Percentiles rank a stretch among this genome's conserved stretches.
These are phyloP conservation scores for Streptanthus diversifolius DNA, from an alignment of 345 rosid species.

Conservation along the genomic window DNA sequence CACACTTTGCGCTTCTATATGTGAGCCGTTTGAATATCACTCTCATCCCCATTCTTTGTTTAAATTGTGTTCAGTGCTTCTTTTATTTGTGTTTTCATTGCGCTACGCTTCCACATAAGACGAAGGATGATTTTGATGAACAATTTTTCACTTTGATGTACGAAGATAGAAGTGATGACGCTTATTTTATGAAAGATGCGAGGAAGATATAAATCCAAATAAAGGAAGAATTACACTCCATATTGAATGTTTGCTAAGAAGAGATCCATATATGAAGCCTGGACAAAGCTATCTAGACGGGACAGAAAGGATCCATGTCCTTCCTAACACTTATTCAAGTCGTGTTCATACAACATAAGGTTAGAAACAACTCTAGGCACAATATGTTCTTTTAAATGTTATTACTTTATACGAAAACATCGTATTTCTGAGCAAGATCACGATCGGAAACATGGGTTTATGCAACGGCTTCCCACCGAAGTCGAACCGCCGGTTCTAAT, in stretches of 20 bases:
- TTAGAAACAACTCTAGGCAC: no score
- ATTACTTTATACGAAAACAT: no score
- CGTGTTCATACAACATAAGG: neutral
- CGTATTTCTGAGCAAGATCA: no score
- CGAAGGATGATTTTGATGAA: accelerated
- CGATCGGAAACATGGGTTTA: no score
- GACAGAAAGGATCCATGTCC: neutral
- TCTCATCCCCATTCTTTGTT: neutral
- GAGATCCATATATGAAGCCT: neutral
- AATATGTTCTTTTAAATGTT: no score
- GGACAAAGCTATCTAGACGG: neutral
- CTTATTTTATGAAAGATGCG: neutral
- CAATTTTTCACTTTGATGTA: neutral
- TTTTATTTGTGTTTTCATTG: constrained; percentile 2
- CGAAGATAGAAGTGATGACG: neutral
- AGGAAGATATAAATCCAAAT: neutral
- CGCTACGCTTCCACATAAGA: constrained; percentile 14
- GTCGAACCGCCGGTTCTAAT: no score
- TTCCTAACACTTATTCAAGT: neutral
- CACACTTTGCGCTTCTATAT: neutral
- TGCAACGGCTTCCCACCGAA: no score
- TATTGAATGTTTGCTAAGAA: neutral
- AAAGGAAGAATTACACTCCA: neutral
- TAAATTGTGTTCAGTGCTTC: neutral
- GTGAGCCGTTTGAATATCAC: neutral